Conservation (phyloP, 805 yeast species). For the Debaryomyces tyrocola region DNA sequence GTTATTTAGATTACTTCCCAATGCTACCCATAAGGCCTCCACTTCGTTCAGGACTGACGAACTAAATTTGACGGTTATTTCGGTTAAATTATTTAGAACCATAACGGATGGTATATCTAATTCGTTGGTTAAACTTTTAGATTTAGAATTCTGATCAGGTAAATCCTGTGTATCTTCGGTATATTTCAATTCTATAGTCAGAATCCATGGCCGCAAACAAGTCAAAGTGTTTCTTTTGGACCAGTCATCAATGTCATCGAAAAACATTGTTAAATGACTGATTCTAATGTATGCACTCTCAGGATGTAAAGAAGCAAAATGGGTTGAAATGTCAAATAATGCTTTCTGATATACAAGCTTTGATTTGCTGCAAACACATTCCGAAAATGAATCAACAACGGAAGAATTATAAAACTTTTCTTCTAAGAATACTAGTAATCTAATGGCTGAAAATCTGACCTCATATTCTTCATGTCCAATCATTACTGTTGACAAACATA, state of each 20-base stretch:
- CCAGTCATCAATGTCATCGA: conserved; percentile 55
- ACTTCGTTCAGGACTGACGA: conserved; percentile 79
- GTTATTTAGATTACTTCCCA: conserved; percentile 75
- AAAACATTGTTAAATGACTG: conserved; percentile 69
- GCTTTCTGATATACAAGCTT: conserved; percentile 87
- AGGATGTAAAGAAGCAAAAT: conserved; percentile 61
- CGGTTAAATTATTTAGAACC: conserved; percentile 80
- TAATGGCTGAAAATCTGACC: conserved; percentile 72
- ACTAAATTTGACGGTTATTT: conserved; percentile 77
- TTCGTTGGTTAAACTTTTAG: conserved; percentile 5
- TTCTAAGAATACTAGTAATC: conserved; percentile 68
- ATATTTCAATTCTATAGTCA: conserved; percentile 62
- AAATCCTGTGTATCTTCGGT: conserved; percentile 4
- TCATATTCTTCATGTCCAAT: conserved; percentile 70
- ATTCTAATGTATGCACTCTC: conserved; percentile 61
- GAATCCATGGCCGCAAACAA: conserved; percentile 90
- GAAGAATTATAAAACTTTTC: conserved; percentile 43
- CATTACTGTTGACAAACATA: conserved; percentile 76
- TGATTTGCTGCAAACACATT: conserved; percentile 71
- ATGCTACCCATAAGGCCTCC: conserved; percentile 92
- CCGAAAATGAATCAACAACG: conserved; percentile 55
- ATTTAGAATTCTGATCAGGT: neutral
- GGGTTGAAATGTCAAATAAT: conserved; percentile 72
- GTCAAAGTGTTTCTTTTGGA: conserved; percentile 78
- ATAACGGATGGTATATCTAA: conserved; percentile 45